A percentile compares a stretch with the other conserved stretches of the same genome.
Conservation (phyloP, 2,329 filamentous ascomycete species). For the Hortaea werneckii region DNA sequence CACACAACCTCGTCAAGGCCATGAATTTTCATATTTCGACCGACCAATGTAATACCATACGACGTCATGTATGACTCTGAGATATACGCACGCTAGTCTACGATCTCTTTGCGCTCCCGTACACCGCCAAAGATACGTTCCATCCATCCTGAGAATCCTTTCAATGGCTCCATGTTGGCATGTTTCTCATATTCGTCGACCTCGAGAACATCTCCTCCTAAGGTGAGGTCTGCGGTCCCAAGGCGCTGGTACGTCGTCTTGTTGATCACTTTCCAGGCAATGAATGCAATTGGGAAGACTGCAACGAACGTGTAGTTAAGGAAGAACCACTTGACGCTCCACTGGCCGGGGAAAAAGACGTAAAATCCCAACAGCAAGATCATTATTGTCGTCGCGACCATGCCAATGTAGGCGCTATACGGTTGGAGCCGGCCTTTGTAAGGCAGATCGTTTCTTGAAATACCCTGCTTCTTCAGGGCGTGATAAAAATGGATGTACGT, state of each 20-base stretch:
- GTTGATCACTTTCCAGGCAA: conserved; percentile 53
- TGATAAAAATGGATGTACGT: conserved; percentile 48
- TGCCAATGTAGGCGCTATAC: conserved; percentile 34
- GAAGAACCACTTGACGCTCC: conserved; percentile 29
- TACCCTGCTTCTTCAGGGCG: conserved; percentile 37
- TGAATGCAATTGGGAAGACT: conserved; percentile 15
- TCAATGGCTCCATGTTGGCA: background rate
- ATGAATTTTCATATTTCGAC: too few relatives aligned
- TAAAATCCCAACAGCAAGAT: conserved; percentile 44
- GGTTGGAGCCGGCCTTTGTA: conserved; percentile 45
- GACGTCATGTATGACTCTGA: too few relatives aligned
- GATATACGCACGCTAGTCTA: too few relatives aligned
- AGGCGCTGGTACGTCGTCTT: conserved; percentile 30
- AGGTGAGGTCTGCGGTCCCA: background rate
- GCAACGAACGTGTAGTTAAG: conserved; percentile 35
- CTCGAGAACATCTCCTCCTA: background rate
- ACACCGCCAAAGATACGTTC: background rate
- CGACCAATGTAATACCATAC: too few relatives aligned
- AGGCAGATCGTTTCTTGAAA: conserved; percentile 42
- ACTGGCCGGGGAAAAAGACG: conserved; percentile 22
- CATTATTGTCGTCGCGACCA: conserved; percentile 11
- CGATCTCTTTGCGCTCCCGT: background rate
- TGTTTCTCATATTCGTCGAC: background rate
- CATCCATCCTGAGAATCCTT: background rate
- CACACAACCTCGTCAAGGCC: too few relatives aligned